A percentile compares a stretch with the other conserved stretches of the same genome.
Conservation (phyloP, 306 rosid species). For the Prunus mongolica region DNA sequence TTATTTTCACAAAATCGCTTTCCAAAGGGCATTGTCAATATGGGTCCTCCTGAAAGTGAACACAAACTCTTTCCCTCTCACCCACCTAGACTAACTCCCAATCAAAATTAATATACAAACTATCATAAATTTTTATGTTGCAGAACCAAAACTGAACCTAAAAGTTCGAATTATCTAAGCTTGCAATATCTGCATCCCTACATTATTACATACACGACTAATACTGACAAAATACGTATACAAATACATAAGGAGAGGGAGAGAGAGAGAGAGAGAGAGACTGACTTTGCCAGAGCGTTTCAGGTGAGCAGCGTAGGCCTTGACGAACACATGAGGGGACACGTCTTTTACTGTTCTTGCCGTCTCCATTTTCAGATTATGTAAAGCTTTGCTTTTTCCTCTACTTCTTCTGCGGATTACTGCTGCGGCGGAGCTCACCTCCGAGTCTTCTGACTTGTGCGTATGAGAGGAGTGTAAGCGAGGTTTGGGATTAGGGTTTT, state of each 20-base stretch:
- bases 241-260: not conserved
- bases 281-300: conserved; percentile 62
- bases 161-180: not conserved
- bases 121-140: not conserved
- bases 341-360: conserved; percentile 66
- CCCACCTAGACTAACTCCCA: not conserved
- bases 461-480: not conserved
- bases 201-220: not conserved
- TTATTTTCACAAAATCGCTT: not conserved
- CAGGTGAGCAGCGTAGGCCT: conserved; percentile 70
- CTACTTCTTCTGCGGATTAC: not conserved
- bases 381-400: not conserved
- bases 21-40: not conserved
- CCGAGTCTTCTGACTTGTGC: conserved; percentile 1
- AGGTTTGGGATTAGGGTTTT: conserved; percentile 9
- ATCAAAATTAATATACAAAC: not conserved
- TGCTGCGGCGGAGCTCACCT: conserved; percentile 11
- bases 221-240: no score
- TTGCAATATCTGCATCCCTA: not conserved
- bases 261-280: not conserved
- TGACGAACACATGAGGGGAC: conserved; percentile 68
- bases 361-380: conserved; percentile 27
- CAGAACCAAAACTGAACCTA: not conserved
- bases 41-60: not conserved
- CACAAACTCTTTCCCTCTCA: not conserved